Evolutionary conservation across 495 filamentous ascomycete species (phyloP), one percentile per base, ranked within the genome.

Genomic region (Paragyromitra xinjiangensis): DNA sequence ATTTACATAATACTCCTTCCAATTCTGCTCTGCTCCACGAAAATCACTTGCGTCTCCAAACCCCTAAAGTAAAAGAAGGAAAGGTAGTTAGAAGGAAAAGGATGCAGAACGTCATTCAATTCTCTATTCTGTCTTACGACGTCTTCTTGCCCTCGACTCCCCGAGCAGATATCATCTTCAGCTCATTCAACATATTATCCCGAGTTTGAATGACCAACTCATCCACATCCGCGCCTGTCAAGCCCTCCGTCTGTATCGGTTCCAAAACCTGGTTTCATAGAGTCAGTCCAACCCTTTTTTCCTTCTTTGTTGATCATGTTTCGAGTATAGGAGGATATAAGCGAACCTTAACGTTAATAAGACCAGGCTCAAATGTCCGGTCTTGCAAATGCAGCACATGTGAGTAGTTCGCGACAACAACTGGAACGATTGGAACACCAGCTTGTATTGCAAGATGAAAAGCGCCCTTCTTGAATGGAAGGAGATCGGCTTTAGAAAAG

Each of bases 391-490:
- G 92, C 77, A 98, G 83, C 29, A 99, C 83, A 80, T 97, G 89
- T 39, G 89, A 90, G 83, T 99, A 99, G 85, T 97, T 98, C 81
- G 90, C 92, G 8, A 89, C 88, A 24, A 98, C 92, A 24, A 97
- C 86, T 0, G 95, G 95, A 48, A 99, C 91, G 81, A 98, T 92
- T 22, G 93, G 94, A 37, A 97, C 95, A 81, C 93, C 91, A 0
- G 95, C 96, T 86, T 98, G 92, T 6, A 99, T 89, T 24, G 95
- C 95, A 11, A 99, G 86, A 83, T 98, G 95, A 85, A 98, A 99
- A 48, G 95, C 95, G 72, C 95, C 95, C 86, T 98, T 98, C 86
- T 99, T 99, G 86, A 98, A 99, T 6, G 92, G 90, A 68, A 98
- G 85, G 81, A 99, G 84, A 64, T 87, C 89, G 6, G 95, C 91